Evolutionary conservation across 2,329 filamentous ascomycete genomes (phyloP).

Genomic region (Colletotrichum tropicale): DNA sequence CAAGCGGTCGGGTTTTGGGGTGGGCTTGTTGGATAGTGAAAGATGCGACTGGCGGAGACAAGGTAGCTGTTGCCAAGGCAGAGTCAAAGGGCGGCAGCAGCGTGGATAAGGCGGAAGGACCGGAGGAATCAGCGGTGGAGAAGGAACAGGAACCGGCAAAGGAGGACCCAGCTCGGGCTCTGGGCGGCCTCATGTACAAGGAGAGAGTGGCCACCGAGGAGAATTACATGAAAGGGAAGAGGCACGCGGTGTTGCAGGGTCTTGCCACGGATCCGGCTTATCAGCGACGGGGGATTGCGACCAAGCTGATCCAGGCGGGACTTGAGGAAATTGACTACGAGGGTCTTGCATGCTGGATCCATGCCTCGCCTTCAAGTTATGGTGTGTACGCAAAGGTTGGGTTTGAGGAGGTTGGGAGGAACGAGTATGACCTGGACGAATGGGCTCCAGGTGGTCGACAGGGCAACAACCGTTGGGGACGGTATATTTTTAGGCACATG

Average conservation of each 20-base stretch:
- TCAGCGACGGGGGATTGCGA: not conserved
- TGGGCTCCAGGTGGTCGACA: not conserved
- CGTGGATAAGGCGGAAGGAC: no score
- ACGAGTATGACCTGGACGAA: not conserved
- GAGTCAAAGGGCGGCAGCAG: not conserved
- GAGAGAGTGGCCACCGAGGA: not conserved
- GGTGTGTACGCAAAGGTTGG: not conserved
- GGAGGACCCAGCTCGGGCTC: not conserved
- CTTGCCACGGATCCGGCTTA: not conserved
- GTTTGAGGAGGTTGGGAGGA: not conserved
- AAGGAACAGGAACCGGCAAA: not conserved
- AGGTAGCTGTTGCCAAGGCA: not conserved
- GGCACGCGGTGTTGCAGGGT: not conserved
- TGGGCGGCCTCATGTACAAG: not conserved
- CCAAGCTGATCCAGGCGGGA: not conserved
- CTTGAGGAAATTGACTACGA: not conserved
- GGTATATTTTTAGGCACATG: conserved; percentile 1
- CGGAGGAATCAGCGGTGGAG: not conserved
- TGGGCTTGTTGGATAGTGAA: conserved; percentile 2
- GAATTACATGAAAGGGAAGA: not conserved
- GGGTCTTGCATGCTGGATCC: not conserved
- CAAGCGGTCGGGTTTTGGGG: not conserved
- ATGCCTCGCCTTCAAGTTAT: not conserved
- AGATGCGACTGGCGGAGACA: not conserved
- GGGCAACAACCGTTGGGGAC: not conserved